A percentile compares a stretch with the other conserved stretches of the same genome.
These are phyloP conservation scores for Termitomyces eurrhizus DNA, from an alignment of 768 basidiomycete species.

Conservation along the genomic window DNA sequence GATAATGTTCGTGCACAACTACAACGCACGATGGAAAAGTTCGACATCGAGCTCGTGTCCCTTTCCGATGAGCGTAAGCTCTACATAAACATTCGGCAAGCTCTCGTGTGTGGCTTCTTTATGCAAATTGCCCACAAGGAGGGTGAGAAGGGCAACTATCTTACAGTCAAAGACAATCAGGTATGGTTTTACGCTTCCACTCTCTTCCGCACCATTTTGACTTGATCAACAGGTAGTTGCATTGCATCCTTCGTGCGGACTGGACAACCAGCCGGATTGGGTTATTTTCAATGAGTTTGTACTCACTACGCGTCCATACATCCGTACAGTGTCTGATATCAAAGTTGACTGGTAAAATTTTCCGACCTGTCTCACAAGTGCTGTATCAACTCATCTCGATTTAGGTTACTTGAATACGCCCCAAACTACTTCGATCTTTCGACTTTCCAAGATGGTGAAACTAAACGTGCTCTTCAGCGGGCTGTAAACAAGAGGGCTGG, in stretches of 20 bases:
- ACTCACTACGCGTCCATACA: conserved; percentile 82
- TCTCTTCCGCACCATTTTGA: background rate
- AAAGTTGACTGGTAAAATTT: conserved; percentile 76
- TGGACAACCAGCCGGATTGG: conserved; percentile 89
- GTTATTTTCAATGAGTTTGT: conserved; percentile 95
- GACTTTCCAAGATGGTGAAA: conserved; percentile 65
- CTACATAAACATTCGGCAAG: conserved; percentile 72
- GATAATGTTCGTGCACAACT: conserved; percentile 92
- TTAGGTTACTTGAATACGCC: conserved; percentile 38
- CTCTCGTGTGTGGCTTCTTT: conserved; percentile 91
- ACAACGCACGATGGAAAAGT: conserved; percentile 87
- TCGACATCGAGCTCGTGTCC: conserved; percentile 73
- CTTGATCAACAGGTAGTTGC: conserved; percentile 49
- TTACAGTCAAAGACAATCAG: conserved; percentile 95
- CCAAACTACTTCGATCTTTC: conserved; percentile 64
- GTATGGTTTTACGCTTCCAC: conserved; percentile 30
- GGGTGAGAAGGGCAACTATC: conserved; percentile 82
- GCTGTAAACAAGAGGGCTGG: conserved; percentile 50
- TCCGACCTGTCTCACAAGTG: conserved; percentile 1
- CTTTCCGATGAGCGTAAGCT: conserved; percentile 66
- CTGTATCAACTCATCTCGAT: conserved; percentile 2
- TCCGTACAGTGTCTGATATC: conserved; percentile 88
- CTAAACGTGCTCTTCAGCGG: conserved; percentile 60
- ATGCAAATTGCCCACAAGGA: conserved; percentile 98
- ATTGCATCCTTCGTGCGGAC: conserved; percentile 83